Evolutionary conservation across 768 basidiomycete genomes (phyloP).

Genomic region (Mycena olivaceomarginata): DNA sequence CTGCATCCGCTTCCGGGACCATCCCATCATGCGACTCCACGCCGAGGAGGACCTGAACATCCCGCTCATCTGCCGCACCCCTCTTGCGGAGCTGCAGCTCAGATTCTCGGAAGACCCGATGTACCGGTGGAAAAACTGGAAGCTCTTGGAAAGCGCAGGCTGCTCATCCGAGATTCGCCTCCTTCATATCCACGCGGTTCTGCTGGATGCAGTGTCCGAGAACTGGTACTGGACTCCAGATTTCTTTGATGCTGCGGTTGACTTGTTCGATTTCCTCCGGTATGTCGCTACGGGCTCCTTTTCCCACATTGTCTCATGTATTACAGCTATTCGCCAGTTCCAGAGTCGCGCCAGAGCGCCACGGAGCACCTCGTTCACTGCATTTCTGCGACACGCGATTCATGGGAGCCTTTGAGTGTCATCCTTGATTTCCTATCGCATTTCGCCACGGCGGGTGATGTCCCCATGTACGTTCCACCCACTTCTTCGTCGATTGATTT

Average conservation of each 20-base stretch:
- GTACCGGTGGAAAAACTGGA: constrained; percentile 20
- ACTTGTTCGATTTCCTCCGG: constrained; percentile 25
- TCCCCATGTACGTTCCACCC: too few species aligned
- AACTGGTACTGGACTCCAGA: constrained; percentile 10
- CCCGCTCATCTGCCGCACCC: constrained; percentile 2
- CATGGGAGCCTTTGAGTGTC: constrained; percentile 3
- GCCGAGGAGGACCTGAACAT: constrained; percentile 4
- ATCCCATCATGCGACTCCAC: constrained; percentile 5
- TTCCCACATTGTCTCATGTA: neutral
- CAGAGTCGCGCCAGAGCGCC: neutral
- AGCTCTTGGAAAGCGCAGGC: neutral
- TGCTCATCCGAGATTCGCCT: constrained; percentile 1
- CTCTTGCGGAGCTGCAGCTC: constrained; percentile 5
- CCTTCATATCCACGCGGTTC: neutral
- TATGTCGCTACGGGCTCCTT: neutral
- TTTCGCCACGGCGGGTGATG: too few species aligned
- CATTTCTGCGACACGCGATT: neutral
- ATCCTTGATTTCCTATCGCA: neutral
- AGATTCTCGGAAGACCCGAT: neutral
- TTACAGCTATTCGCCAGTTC: neutral
- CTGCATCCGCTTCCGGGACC: neutral
- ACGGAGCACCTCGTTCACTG: neutral
- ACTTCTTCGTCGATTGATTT: too few species aligned
- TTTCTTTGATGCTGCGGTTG: constrained; percentile 20
- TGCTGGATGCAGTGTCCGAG: neutral